Evolutionary conservation across 148 eudicot species (phyloP).

Genomic region (Arbutus unedo): DNA sequence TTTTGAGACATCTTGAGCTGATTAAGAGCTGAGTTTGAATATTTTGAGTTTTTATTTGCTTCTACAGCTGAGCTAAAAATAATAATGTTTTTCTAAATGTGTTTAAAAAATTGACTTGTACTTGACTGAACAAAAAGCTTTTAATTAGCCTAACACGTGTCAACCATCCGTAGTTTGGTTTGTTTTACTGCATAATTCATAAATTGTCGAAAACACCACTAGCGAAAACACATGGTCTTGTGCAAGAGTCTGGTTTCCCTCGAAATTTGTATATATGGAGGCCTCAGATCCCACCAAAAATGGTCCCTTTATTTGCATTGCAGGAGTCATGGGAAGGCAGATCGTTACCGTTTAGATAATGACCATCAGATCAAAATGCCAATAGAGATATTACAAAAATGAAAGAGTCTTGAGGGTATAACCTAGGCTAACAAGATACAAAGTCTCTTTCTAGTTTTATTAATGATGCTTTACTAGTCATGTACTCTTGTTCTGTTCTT

Average conservation of each 20-base stretch:
- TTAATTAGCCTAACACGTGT: not conserved
- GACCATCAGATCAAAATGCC: not conserved
- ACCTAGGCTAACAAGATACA: not conserved
- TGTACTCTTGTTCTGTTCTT: not conserved
- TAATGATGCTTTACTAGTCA: not conserved
- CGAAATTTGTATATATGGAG: not conserved
- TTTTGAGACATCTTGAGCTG: not conserved
- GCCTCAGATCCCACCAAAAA: not conserved
- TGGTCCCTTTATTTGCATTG: not conserved
- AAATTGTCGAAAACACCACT: not conserved
- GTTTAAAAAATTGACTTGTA: not conserved
- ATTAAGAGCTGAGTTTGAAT: not conserved
- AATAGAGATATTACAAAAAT: not conserved
- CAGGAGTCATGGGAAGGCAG: not conserved
- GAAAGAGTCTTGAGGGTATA: not conserved
- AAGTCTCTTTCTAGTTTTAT: not conserved
- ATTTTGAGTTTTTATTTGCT: not conserved
- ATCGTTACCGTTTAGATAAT: not conserved
- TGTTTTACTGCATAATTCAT: not conserved
- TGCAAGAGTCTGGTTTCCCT: not conserved
- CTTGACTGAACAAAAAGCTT: not conserved
- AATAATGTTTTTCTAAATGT: not conserved
- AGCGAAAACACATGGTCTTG: not conserved
- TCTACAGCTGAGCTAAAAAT: not conserved
- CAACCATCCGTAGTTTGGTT: not conserved